phyloP scores from a whole-genome alignment of 805 yeast species.

The Metschnikowia corniflorae region DNA sequence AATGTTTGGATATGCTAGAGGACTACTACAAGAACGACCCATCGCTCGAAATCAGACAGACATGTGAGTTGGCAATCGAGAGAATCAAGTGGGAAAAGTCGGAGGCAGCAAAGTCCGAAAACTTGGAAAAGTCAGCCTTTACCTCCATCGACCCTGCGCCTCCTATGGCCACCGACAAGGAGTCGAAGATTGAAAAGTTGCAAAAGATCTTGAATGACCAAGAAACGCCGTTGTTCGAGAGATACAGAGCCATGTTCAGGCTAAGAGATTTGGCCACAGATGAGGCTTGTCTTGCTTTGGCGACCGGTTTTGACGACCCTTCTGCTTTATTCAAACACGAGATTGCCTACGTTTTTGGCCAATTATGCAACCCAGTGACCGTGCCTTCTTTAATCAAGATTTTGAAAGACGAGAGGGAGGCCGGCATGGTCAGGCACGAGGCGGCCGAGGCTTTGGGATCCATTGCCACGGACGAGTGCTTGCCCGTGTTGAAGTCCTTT shows the following conservation, averaged over 20 bases:
- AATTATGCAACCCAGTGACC: constrained; percentile 87
- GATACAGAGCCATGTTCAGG: constrained; percentile 98
- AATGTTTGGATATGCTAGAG: constrained; percentile 62
- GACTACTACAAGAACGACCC: constrained; percentile 72
- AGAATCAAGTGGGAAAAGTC: constrained; percentile 91
- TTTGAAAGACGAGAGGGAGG: constrained; percentile 72
- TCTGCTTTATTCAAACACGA: constrained; percentile 96
- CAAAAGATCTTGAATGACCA: constrained; percentile 72
- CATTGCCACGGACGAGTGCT: constrained; percentile 92
- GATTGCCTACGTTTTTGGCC: constrained; percentile 97
- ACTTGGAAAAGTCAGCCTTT: constrained; percentile 70
- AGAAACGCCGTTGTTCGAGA: constrained; percentile 74
- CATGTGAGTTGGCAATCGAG: constrained; percentile 95
- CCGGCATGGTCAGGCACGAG: constrained; percentile 99
- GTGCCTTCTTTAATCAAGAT: constrained; percentile 86
- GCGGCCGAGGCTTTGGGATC: constrained; percentile 99
- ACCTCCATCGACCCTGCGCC: constrained; percentile 98
- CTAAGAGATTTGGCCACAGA: constrained; percentile 90
- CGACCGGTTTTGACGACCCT: constrained; percentile 83
- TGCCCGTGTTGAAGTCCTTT: constrained; percentile 79
- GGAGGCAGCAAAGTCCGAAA: constrained; percentile 60
- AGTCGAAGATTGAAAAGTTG: constrained; percentile 61
- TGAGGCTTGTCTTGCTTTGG: constrained; percentile 90
- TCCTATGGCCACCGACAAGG: constrained; percentile 65
- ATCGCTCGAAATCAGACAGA: constrained; percentile 84